phyloP scores from a whole-genome alignment of 305 asterid genomes.

The Solanum hybrid region DNA sequence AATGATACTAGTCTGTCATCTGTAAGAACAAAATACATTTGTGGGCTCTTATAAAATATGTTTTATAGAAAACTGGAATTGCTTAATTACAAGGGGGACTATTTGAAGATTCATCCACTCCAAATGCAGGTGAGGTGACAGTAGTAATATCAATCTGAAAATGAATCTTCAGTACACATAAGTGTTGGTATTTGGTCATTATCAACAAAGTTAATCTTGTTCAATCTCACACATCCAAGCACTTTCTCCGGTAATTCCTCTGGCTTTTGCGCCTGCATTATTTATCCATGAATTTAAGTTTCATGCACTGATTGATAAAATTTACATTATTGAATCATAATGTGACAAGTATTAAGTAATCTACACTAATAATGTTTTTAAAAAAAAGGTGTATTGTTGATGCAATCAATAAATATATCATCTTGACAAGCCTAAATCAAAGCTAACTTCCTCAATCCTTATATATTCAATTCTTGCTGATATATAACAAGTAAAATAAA shows the following conservation, averaged over 20 bases:
- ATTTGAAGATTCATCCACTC: neutral
- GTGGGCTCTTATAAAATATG: neutral
- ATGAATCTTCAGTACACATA: constrained; percentile 42
- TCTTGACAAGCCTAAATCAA: neutral
- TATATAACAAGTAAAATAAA: neutral
- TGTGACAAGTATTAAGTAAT: neutral
- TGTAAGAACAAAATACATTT: neutral
- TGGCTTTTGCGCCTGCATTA: constrained; percentile 71
- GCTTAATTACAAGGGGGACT: neutral
- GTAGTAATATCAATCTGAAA: constrained; percentile 14
- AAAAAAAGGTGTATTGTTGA: neutral
- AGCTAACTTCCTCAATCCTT: neutral
- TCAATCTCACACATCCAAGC: constrained; percentile 68
- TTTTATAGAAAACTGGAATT: neutral
- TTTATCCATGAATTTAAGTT: neutral
- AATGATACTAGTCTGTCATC: neutral
- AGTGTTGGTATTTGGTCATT: constrained; percentile 71
- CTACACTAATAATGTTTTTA: neutral
- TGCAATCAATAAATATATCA: neutral
- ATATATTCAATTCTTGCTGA: too few species aligned
- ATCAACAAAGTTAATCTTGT: constrained; percentile 79
- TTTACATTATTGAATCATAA: neutral
- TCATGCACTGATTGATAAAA: neutral
- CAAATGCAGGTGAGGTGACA: neutral
- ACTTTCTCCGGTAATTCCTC: constrained; percentile 85